Conservation (phyloP, 768 basidiomycete genomes). For the Suillus ampliporus region DNA sequence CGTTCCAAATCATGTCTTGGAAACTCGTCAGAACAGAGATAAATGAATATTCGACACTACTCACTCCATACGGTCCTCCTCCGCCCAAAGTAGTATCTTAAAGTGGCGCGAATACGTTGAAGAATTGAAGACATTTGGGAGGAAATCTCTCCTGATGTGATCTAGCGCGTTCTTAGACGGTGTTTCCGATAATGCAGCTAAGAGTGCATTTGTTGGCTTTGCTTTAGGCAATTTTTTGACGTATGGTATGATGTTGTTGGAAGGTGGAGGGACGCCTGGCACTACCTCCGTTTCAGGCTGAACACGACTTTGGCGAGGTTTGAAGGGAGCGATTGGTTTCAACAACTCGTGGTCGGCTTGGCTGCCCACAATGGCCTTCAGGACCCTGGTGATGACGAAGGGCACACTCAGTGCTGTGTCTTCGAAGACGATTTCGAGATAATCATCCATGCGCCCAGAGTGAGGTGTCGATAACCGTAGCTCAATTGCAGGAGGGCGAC, state of each 20-base stretch:
- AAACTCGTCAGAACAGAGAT: constrained; percentile 5
- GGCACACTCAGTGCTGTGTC: constrained; percentile 37
- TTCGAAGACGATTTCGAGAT: constrained; percentile 53
- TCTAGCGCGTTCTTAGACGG: constrained; percentile 19
- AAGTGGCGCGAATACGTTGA: constrained; percentile 51
- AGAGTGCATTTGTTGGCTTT: not conserved
- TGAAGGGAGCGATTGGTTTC: constrained; percentile 51
- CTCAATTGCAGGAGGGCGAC: constrained; percentile 13
- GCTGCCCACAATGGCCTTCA: constrained; percentile 54
- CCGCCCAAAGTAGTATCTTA: constrained; percentile 51
- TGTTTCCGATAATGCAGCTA: constrained; percentile 10
- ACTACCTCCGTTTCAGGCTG: constrained; percentile 25
- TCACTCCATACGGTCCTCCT: constrained; percentile 54
- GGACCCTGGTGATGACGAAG: constrained; percentile 53
- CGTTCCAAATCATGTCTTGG: constrained; percentile 40
- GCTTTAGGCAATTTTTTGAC: constrained; percentile 17
- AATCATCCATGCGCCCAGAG: constrained; percentile 52
- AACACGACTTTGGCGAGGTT: constrained; percentile 22
- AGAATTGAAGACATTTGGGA: constrained; percentile 43
- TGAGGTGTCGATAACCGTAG: constrained; percentile 25
- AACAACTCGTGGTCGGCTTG: constrained; percentile 54
- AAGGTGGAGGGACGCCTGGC: constrained; percentile 26
- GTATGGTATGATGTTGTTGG: constrained; percentile 18
- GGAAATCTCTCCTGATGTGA: constrained; percentile 35
- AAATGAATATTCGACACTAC: constrained; percentile 15